Evolutionary conservation across 108 stramenopile genomes (phyloP), one percentile per base, ranked within the genome.

Genomic region (Cafeteria roenbergensis): DNA sequence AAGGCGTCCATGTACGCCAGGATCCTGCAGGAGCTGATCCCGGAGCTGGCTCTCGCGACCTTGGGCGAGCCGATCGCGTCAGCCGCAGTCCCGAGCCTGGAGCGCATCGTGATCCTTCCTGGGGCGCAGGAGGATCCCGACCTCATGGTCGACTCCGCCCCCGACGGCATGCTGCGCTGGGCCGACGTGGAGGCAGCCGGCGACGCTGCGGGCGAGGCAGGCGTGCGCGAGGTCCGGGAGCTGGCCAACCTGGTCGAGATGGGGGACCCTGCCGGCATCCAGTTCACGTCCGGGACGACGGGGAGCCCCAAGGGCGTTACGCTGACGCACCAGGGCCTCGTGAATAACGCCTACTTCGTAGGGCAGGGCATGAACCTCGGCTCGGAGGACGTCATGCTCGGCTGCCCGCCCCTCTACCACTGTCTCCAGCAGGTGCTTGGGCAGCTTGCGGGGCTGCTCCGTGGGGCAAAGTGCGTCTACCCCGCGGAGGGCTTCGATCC

Each of bases 201-300:
- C 8, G 62, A 6, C 22, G 58, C 58, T 21, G 0, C 37, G 1
- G 62, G 0, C 8, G n/a, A 33, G 6, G 34, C 62, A 9, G 62
- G 37, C 29, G 32, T 34, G 62, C 32, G 37, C 34, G 30, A 12
- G 25, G 17, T 26, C 37, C 9, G 9, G 9, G 27, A 25, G 27
- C 50, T 6, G 20, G n/a, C 9, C 29, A 9, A 30, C 55, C 12
- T 9, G 62, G 4, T 68, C 21, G 32, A 61, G 31, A 25, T 53
- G n/a, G 67, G 35, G 12, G 67, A 61, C 32, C 24, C 67, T 1
- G 54, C 54, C 33, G 54, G 54, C 1, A 68, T 68, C 27, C 67
- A 68, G 33, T 68, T 68, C 59, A 68, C 67, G 24, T 55, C 52
- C 14, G 67, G 67, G 8, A 68, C 67, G 2, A 68, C 67, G 0